Conservation (phyloP, 768 basidiomycete genomes). For the Kwoniella sp. region DNA sequence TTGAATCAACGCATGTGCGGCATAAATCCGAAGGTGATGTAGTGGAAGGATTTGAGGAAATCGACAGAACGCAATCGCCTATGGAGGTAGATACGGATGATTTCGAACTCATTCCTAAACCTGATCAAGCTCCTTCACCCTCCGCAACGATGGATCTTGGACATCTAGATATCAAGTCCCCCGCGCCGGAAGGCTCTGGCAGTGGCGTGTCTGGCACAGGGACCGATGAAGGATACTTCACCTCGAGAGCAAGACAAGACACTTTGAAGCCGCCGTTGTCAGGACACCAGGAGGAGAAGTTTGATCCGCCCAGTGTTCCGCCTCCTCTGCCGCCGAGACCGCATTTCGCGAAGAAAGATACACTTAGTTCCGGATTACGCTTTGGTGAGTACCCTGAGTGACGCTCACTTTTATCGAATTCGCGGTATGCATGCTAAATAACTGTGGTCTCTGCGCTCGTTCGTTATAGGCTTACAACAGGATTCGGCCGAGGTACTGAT, state of each 20-base stretch:
- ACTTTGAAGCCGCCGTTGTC: not conserved
- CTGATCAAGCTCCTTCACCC: conserved; percentile 6
- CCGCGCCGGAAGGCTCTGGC: not conserved
- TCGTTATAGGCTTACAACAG: conserved; percentile 76
- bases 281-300: conserved; percentile 8
- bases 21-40: conserved; percentile 24
- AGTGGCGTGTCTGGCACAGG: not conserved
- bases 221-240: not conserved
- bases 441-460: not conserved
- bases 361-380: conserved; percentile 36
- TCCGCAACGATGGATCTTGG: conserved; percentile 19
- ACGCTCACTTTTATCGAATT: too few relatives aligned
- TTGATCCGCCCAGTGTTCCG: conserved; percentile 19
- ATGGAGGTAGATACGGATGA: conserved; percentile 17
- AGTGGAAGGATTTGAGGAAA: not conserved
- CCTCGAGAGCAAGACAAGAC: not conserved
- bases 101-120: conserved; percentile 14
- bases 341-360: conserved; percentile 26
- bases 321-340: conserved; percentile 45
- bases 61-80: conserved; percentile 11
- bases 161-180: conserved; percentile 26
- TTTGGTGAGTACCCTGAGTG: conserved; percentile 40
- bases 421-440: too few relatives aligned
- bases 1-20: conserved; percentile 19
- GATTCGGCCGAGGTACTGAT: conserved; percentile 99